Evolutionary conservation across 2,329 filamentous ascomycete genomes (phyloP), one percentile per base, ranked within the genome.

Genomic region (Fusarium sp.): DNA sequence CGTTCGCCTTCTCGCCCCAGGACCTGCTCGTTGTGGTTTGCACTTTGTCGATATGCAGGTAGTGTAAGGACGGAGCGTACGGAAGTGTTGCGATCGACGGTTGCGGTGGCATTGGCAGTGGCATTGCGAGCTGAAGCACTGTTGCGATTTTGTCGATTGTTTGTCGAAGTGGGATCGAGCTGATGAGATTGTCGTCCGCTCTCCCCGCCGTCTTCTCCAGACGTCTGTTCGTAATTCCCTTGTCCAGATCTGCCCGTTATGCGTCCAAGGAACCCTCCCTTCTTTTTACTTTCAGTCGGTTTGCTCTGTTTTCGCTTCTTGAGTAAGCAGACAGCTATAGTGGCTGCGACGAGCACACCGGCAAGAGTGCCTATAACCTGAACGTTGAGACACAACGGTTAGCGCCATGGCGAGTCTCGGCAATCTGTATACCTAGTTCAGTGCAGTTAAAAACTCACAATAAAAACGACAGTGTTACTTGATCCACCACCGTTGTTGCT

Each of bases 41-140:
- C 88, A 27, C 88, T 88, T 17, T 85, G 86, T 4, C 91, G 90
- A 78, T 99, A 99, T 0, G 92, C 87, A 0, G 96, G 96, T 4
- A 99, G 82, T 0, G 96, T 98, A 86, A 97, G 96, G 56, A 98
- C 89, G n/a, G 93, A 97, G 56, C 95, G 90, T 45, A 98, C 85
- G 10, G 93, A 96, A 2, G 92, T 94, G 73, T 95, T 91, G 32
- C 95, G 88, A 75, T 95, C 92, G 14, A 97, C 88, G 1, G 77
- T 79, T 61, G 77, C 78, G 10, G 69, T 72, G 35, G 77, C 55
- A 70, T 75, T 70, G 58, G 32, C 55, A 70, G 75, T 70, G 58
- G 32, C 52, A 43, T 49, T 60, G 40, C 46, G 52, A 17, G 63
- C n/a, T 37, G 35, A 37, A 37, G 35, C 47, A 53, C 62, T 59